Percentiles rank a stretch among this genome's conserved stretches.
Conservation (phyloP, 495 filamentous ascomycete genomes). For the Barbatosphaeria neglecta region DNA sequence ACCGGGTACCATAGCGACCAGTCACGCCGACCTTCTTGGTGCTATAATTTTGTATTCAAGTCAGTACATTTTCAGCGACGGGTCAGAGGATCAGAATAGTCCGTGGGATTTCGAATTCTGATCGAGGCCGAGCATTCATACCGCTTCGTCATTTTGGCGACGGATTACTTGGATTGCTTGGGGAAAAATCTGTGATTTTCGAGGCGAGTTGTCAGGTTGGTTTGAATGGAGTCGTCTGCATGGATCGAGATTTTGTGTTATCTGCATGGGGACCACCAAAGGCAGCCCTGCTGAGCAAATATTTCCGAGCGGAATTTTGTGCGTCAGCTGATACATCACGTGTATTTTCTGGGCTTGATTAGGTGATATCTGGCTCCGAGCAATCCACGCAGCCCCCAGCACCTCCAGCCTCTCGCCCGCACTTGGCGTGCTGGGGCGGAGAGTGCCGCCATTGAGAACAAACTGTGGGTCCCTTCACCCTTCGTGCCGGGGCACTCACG, state of each 20-base stretch:
- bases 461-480: too few species aligned
- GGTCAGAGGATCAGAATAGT: background rate
- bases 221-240: slow-evolving; percentile 26
- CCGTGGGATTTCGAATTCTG: background rate
- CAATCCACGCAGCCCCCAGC: too few species aligned
- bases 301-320: too few species aligned
- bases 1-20: slow-evolving; percentile 32
- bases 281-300: too few species aligned
- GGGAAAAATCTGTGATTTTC: background rate
- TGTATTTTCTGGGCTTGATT: too few species aligned
- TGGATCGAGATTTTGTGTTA: slow-evolving; percentile 5
- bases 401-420: too few species aligned
- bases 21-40: slow-evolving; percentile 94
- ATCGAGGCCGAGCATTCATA: background rate
- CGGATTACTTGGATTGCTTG: background rate
- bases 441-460: too few species aligned
- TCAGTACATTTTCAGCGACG: background rate
- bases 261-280: too few species aligned
- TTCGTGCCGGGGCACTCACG: background rate
- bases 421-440: too few species aligned
- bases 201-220: slow-evolving; percentile 12
- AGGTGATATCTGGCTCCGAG: too few species aligned
- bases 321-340: too few species aligned
- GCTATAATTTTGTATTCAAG: slow-evolving; percentile 69
- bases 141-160: background rate